Percentiles rank a stretch among this genome's conserved stretches.
These are phyloP conservation scores for Porogramme epimiltina DNA, from an alignment of 1,284 basidiomycete genomes.

Conservation along the genomic window DNA sequence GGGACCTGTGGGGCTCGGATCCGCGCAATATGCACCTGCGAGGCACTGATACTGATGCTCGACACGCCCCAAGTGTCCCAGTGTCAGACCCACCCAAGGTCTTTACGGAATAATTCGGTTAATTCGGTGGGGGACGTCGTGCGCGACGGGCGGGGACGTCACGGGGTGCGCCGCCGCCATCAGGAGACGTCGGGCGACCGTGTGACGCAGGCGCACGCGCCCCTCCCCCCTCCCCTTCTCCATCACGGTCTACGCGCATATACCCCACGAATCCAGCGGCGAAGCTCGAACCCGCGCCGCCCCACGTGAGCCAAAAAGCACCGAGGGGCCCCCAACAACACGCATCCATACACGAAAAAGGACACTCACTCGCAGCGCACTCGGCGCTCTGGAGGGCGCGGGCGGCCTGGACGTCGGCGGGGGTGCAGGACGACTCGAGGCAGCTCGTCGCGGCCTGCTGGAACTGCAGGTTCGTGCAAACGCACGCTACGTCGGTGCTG, in stretches of 20 bases:
- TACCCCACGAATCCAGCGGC: neutral
- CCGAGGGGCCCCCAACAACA: neutral
- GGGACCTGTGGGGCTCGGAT: neutral
- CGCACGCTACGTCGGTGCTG: conserved; percentile 29
- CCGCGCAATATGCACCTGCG: neutral
- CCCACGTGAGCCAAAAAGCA: too few relatives aligned
- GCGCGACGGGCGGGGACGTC: too few relatives aligned
- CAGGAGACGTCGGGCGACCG: too few relatives aligned
- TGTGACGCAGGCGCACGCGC: too few relatives aligned
- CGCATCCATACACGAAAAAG: conserved; percentile 18
- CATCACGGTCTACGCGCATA: neutral
- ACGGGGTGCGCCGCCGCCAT: too few relatives aligned
- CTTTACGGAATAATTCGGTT: too few relatives aligned
- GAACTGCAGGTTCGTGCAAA: conserved; percentile 31
- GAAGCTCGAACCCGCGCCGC: too few relatives aligned
- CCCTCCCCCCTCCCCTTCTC: too few relatives aligned
- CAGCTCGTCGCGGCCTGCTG: conserved; percentile 24
- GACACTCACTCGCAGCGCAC: conserved; percentile 32
- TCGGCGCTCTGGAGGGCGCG: conserved; percentile 22
- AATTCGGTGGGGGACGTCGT: too few relatives aligned
- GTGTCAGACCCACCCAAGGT: too few relatives aligned
- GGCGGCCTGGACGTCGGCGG: conserved; percentile 24
- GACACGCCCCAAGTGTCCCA: too few relatives aligned
- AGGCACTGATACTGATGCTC: too few relatives aligned
- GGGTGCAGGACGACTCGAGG: conserved; percentile 24